Percentiles rank a stretch among this genome's conserved stretches.
phyloP scores from a whole-genome alignment of 345 rosid species.

The Linum lewisii region DNA sequence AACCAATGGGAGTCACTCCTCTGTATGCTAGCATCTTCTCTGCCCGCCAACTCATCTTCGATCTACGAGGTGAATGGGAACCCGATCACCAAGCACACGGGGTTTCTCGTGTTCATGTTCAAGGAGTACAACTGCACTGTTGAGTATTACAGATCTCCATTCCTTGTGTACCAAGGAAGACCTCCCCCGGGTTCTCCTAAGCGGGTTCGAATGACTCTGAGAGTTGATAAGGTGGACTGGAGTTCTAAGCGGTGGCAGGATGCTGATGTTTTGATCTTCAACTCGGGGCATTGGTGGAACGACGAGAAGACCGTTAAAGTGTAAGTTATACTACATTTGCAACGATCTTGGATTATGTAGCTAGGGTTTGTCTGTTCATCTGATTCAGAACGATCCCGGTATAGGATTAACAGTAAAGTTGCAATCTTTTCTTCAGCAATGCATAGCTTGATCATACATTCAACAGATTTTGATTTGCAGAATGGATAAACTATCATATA shows the following conservation, averaged over 20 bases:
- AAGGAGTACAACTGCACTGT: constrained; percentile 75
- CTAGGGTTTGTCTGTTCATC: neutral
- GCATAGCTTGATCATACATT: too few relatives aligned
- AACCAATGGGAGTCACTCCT: constrained; percentile 96
- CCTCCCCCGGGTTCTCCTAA: constrained; percentile 48
- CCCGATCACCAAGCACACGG: constrained; percentile 82
- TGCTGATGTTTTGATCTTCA: constrained; percentile 66
- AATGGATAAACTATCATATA: too few relatives aligned
- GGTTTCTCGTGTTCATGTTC: constrained; percentile 60
- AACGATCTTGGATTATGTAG: neutral
- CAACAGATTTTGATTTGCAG: too few relatives aligned
- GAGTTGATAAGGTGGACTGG: constrained; percentile 66
- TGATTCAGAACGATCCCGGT: too few relatives aligned
- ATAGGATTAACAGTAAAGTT: too few relatives aligned
- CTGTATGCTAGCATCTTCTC: constrained; percentile 65
- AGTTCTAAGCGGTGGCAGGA: constrained; percentile 47
- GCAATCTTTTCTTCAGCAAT: too few relatives aligned
- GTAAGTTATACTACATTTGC: constrained; percentile 27
- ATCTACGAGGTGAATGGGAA: constrained; percentile 64
- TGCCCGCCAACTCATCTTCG: constrained; percentile 40
- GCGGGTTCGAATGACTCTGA: constrained; percentile 48
- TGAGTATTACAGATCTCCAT: constrained; percentile 87
- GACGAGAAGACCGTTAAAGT: constrained; percentile 52
- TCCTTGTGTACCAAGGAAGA: constrained; percentile 50
- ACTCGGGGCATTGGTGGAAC: constrained; percentile 97